Conservation (phyloP, 306 rosid species). For the cucumber (Cucumis sativus) region Cucumber_9930_V3 NC_026659.2:31247001-31247500, state of each 20-base stretch:
- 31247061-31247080: conserved; percentile 85
- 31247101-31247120: conserved; percentile 59
- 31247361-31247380: background rate
- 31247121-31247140: conserved; percentile 63
- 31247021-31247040: conserved; percentile 75
- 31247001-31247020: conserved; percentile 71
- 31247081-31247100: conserved; percentile 44
- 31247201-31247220: background rate
- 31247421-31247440: background rate
- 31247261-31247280: background rate
- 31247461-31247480: no score
- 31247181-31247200: background rate
- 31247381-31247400: background rate
- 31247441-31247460: background rate
- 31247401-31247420: background rate
- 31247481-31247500: background rate
- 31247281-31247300: background rate
- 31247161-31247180: background rate
- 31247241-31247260: background rate
- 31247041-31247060: conserved; percentile 63
- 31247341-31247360: background rate
- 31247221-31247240: background rate
- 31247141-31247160: conserved; percentile 51
- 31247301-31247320: background rate
- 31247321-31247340: background rate